Conservation (phyloP, 345 rosid species). For the Linum usitatissimum region DNA sequence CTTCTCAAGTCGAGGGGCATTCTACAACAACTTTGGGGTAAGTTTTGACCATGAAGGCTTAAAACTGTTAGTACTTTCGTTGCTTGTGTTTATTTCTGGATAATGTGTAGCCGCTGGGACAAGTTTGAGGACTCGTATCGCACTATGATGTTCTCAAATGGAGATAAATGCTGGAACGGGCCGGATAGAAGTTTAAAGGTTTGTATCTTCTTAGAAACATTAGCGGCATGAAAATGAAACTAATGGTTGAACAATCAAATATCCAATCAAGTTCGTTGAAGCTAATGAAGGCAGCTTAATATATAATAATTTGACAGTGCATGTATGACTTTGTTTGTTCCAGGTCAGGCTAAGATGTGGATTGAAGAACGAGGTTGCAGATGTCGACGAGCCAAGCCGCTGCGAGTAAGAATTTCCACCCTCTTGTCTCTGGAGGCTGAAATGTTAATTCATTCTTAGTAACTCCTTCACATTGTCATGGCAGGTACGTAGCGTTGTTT, state of each 20-base stretch:
- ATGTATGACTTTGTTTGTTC: neutral
- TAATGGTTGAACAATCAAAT: neutral
- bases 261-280: too few species aligned
- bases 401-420: conserved; percentile 59
- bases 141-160: conserved; percentile 60
- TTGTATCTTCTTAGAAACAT: neutral
- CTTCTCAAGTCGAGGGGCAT: conserved; percentile 76
- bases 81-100: neutral
- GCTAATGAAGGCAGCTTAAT: too few species aligned
- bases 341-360: conserved; percentile 92
- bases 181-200: conserved; percentile 92
- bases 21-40: conserved; percentile 73
- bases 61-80: conserved; percentile 1
- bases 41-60: conserved; percentile 10
- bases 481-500: conserved; percentile 61
- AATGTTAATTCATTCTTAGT: neutral
- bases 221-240: neutral
- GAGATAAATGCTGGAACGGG: conserved; percentile 95
- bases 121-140: conserved; percentile 62
- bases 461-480: conserved; percentile 5
- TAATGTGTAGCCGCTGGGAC: conserved; percentile 57
- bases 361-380: conserved; percentile 59
- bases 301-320: too few species aligned
- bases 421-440: neutral
- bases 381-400: conserved; percentile 93